Evolutionary conservation across 805 yeast species (phyloP).

Genomic region (Candida ortonii): DNA sequence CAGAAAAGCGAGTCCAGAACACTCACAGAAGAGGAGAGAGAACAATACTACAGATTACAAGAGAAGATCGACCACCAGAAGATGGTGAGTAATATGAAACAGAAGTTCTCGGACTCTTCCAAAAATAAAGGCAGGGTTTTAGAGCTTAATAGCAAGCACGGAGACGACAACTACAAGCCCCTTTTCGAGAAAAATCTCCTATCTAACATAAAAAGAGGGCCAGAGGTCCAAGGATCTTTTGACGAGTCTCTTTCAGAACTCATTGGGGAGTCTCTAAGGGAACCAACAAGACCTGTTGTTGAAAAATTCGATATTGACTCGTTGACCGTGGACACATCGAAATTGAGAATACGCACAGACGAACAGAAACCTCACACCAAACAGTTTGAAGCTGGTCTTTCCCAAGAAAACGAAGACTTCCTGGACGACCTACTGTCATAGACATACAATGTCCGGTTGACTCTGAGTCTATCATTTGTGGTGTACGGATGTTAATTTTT

Average conservation of each 20-base stretch:
- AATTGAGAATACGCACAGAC: too few relatives aligned
- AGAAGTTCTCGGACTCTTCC: constrained; percentile 9
- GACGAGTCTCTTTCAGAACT: constrained; percentile 24
- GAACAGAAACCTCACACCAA: too few relatives aligned
- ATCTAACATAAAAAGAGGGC: constrained; percentile 2
- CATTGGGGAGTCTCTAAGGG: constrained; percentile 10
- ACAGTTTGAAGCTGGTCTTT: too few relatives aligned
- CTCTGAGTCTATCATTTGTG: background rate
- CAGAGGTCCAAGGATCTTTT: constrained; percentile 9
- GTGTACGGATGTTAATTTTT: constrained; percentile 6
- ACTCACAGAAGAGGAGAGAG: constrained; percentile 22
- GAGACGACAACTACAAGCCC: constrained; percentile 17
- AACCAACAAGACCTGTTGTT: background rate
- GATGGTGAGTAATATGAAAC: constrained; percentile 12
- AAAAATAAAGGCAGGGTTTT: constrained; percentile 14
- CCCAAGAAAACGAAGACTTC: constrained; percentile 3
- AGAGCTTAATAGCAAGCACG: constrained; percentile 13
- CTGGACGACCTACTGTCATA: constrained; percentile 3
- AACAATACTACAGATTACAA: constrained; percentile 22
- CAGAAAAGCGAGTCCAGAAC: constrained; percentile 5
- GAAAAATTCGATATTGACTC: constrained; percentile 9
- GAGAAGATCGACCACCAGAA: constrained; percentile 23
- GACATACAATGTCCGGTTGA: too few relatives aligned
- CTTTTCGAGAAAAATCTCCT: constrained; percentile 14
- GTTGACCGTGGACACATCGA: constrained; percentile 1